phyloP scores from a whole-genome alignment of 257 asterid species.

The Leonotis leonurus region DNA sequence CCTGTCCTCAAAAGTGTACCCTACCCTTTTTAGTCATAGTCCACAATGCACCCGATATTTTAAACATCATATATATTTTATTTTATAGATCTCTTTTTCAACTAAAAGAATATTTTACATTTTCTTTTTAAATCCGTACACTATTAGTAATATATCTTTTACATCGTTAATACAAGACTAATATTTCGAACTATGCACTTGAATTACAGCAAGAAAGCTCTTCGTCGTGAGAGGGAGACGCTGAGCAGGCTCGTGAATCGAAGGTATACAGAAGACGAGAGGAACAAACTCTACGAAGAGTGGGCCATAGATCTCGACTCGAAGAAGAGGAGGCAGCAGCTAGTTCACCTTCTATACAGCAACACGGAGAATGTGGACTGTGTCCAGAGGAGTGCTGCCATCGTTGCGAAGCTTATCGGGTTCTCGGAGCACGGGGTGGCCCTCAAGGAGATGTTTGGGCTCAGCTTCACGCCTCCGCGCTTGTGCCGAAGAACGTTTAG shows the following conservation, averaged over 20 bases:
- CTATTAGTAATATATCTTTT: neutral
- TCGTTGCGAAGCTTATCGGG: constrained; percentile 55
- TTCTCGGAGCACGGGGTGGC: constrained; percentile 43
- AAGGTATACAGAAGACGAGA: constrained; percentile 41
- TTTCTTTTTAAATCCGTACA: too few species aligned
- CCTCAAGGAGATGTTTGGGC: constrained; percentile 61
- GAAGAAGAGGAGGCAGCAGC: constrained; percentile 45
- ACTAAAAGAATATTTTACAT: too few species aligned
- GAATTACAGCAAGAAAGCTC: constrained; percentile 46
- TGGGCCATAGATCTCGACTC: constrained; percentile 48
- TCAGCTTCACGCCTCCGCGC: constrained; percentile 42
- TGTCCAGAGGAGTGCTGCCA: constrained; percentile 42
- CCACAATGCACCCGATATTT: too few species aligned
- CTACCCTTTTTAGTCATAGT: too few species aligned
- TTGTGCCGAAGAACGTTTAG: constrained; percentile 33
- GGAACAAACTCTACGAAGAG: constrained; percentile 30
- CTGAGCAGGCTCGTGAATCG: constrained; percentile 49
- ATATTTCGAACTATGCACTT: neutral
- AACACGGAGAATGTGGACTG: constrained; percentile 28
- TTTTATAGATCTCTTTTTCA: too few species aligned
- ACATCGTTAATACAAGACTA: neutral
- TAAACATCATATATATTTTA: too few species aligned
- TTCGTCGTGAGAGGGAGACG: constrained; percentile 50
- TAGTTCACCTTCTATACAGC: constrained; percentile 41
- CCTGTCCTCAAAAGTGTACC: too few species aligned